phyloP scores from a whole-genome alignment of 495 filamentous ascomycete species.

The Acidiella bohemica region DNA sequence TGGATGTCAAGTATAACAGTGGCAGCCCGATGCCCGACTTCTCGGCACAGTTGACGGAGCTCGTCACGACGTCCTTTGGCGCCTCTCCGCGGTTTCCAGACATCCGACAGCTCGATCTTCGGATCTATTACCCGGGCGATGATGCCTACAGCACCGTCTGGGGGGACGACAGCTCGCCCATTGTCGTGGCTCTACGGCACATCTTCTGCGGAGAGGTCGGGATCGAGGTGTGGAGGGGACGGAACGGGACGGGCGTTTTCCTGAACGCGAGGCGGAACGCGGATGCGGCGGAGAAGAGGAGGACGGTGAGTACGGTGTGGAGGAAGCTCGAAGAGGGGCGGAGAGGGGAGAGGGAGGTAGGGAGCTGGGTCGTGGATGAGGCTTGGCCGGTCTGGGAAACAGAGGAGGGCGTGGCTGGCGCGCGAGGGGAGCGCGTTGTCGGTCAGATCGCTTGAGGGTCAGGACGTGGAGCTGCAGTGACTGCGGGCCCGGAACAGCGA shows the following conservation, averaged over 20 bases:
- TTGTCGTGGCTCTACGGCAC: conserved; percentile 19
- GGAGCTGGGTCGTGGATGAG: conserved; percentile 15
- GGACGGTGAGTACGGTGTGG: conserved; percentile 22
- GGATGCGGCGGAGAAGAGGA: conserved; percentile 6
- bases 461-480: too few relatives aligned
- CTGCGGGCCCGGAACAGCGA: too few relatives aligned
- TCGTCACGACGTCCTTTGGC: conserved; percentile 15
- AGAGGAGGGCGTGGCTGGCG: too few relatives aligned
- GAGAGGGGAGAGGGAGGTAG: conserved; percentile 8
- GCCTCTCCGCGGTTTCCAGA: conserved; percentile 6
- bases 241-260: conserved; percentile 19
- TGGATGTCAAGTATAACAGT: conserved; percentile 8
- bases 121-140: conserved; percentile 22
- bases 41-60: conserved; percentile 8
- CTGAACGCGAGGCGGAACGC: conserved; percentile 12
- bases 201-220: conserved; percentile 19
- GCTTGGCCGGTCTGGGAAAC: conserved; percentile 17
- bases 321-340: conserved; percentile 17
- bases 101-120: conserved; percentile 19
- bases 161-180: conserved; percentile 20
- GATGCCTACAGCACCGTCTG: conserved; percentile 21
- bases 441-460: too few relatives aligned
- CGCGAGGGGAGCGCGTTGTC: too few relatives aligned
- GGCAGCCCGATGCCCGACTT: conserved; percentile 8
- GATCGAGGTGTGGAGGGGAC: conserved; percentile 22